Evolutionary conservation across 2,329 filamentous ascomycete species (phyloP).

Genomic region (Botrytis byssoidea): DNA sequence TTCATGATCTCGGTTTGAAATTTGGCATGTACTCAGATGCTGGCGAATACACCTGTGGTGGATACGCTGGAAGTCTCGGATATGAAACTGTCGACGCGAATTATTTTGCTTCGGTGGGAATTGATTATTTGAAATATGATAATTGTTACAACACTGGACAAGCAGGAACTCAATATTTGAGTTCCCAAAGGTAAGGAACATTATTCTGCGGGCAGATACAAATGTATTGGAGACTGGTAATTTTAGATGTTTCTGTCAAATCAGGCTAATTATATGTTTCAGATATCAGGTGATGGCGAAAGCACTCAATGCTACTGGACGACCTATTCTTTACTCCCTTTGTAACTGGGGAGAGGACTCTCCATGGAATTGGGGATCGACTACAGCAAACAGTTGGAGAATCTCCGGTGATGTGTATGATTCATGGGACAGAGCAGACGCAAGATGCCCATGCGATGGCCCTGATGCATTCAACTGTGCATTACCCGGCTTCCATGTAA

Average conservation of each 20-base stretch:
- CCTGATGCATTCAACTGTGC: slow-evolving; percentile 36
- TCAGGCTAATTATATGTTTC: neutral
- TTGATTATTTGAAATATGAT: slow-evolving; percentile 56
- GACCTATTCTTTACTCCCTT: slow-evolving; percentile 43
- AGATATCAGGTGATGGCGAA: slow-evolving; percentile 41
- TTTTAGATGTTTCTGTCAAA: neutral
- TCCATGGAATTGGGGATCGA: slow-evolving; percentile 41
- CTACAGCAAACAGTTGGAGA: slow-evolving; percentile 42
- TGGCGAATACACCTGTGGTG: slow-evolving; percentile 44
- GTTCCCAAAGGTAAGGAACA: slow-evolving; percentile 41
- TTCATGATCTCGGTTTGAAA: slow-evolving; percentile 49
- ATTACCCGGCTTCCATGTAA: slow-evolving; percentile 34
- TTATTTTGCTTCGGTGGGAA: slow-evolving; percentile 51
- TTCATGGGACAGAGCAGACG: slow-evolving; percentile 43
- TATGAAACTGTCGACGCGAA: slow-evolving; percentile 53
- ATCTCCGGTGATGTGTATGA: slow-evolving; percentile 43
- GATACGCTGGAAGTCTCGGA: slow-evolving; percentile 47
- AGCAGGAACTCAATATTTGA: slow-evolving; percentile 45
- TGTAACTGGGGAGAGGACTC: slow-evolving; percentile 53
- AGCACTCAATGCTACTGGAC: slow-evolving; percentile 40
- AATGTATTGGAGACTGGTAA: neutral
- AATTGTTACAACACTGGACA: slow-evolving; percentile 57
- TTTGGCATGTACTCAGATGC: slow-evolving; percentile 55
- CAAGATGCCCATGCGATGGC: slow-evolving; percentile 44
- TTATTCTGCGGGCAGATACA: neutral